Evolutionary conservation across 1,139 yeast genomes (phyloP).

Genomic region (Pichia sp.): DNA sequence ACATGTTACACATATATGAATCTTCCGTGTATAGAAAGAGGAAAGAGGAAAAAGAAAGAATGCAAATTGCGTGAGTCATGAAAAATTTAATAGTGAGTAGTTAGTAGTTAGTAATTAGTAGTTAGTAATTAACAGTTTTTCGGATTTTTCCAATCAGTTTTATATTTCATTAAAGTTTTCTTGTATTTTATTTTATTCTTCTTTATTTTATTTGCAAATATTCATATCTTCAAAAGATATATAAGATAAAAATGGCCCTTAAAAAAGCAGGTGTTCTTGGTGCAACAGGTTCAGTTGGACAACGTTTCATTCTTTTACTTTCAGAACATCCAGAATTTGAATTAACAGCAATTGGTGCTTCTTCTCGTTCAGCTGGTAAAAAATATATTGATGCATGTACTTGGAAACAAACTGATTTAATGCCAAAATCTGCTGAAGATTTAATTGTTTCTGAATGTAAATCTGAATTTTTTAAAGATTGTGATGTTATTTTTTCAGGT

Average conservation of each 20-base stretch:
- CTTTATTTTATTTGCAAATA: no score
- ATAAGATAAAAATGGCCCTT: background rate
- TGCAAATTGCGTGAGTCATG: background rate
- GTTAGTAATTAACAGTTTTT: no score
- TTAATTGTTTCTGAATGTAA: slow-evolving; percentile 73
- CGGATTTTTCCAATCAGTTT: no score
- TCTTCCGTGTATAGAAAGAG: no score
- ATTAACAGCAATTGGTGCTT: slow-evolving; percentile 83
- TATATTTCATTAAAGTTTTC: no score
- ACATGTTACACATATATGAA: no score
- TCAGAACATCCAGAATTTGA: slow-evolving; percentile 88
- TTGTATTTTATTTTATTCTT: no score
- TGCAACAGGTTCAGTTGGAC: slow-evolving; percentile 98
- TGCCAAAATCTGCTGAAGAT: slow-evolving; percentile 63
- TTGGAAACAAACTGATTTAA: slow-evolving; percentile 88
- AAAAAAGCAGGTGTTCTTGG: slow-evolving; percentile 86
- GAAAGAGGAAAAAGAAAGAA: no score
- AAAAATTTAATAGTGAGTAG: background rate
- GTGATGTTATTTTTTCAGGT: slow-evolving; percentile 94
- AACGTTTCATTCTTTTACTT: slow-evolving; percentile 80
- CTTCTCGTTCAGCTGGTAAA: slow-evolving; percentile 90
- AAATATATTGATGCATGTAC: slow-evolving; percentile 76
- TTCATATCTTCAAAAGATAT: no score
- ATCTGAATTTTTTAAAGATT: slow-evolving; percentile 68
- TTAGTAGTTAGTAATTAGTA: no score